Percentiles rank a stretch among this genome's conserved stretches.
Conservation (phyloP, 2,329 filamentous ascomycete species). For the Penicillium sp. region DNA sequence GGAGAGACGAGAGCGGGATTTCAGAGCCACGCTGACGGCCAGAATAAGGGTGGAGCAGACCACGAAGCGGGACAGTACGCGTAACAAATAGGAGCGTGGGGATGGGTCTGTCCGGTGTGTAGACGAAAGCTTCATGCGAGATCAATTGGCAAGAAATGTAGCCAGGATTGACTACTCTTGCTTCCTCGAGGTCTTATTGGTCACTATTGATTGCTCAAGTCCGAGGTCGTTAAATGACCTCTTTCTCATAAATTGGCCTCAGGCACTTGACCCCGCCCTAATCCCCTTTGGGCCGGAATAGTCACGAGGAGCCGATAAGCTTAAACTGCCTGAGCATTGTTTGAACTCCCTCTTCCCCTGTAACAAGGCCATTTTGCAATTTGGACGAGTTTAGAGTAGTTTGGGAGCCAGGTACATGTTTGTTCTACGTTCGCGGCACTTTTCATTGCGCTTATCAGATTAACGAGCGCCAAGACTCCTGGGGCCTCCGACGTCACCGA, state of each 20-base stretch:
- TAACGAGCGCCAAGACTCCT: constrained; percentile 11
- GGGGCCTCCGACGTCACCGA: constrained; percentile 19
- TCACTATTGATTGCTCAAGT: neutral
- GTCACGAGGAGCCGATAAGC: constrained; percentile 11
- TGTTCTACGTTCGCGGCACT: neutral
- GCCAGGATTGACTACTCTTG: constrained; percentile 2
- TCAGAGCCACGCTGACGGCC: constrained; percentile 35
- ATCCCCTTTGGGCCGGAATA: constrained; percentile 8
- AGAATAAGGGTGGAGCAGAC: constrained; percentile 37
- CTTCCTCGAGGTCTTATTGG: neutral
- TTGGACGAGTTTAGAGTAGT: neutral
- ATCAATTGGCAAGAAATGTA: constrained; percentile 8
- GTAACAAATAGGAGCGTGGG: constrained; percentile 12
- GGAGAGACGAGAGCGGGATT: constrained; percentile 34
- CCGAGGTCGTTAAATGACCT: neutral
- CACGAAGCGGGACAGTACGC: constrained; percentile 26
- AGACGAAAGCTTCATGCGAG: constrained; percentile 15
- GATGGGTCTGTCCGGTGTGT: constrained; percentile 14
- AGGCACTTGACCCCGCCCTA: constrained; percentile 15
- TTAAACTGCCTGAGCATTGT: constrained; percentile 1
- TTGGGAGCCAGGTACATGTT: neutral
- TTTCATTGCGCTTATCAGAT: constrained; percentile 7
- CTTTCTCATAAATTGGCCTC: neutral
- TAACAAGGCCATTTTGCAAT: neutral
- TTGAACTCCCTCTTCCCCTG: neutral